phyloP scores from a whole-genome alignment of 805 yeast genomes.

The Yamadazyma scolyti region DNA sequence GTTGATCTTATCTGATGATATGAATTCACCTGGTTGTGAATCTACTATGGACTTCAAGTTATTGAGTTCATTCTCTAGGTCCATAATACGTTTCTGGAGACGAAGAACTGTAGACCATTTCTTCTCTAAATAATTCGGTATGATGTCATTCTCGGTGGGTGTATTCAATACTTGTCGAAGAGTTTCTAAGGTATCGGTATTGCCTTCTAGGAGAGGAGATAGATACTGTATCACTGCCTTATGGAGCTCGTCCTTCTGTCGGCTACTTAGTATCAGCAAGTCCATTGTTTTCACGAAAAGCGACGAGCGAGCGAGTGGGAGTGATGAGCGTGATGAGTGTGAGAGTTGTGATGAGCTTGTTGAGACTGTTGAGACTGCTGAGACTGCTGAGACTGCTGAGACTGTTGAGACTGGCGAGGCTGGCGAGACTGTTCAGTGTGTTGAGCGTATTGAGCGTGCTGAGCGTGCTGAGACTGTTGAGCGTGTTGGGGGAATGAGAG shows the following conservation, averaged over 20 bases:
- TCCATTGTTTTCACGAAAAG: too few species aligned
- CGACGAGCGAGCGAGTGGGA: too few species aligned
- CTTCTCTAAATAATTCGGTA: slow-evolving; percentile 53
- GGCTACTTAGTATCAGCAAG: slow-evolving; percentile 28
- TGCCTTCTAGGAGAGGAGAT: slow-evolving; percentile 23
- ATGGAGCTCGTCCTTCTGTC: slow-evolving; percentile 45
- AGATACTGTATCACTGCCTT: slow-evolving; percentile 48
- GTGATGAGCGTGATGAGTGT: too few species aligned
- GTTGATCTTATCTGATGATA: slow-evolving; percentile 26
- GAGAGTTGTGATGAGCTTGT: too few species aligned
- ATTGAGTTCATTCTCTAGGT: slow-evolving; percentile 57
- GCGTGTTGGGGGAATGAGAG: too few species aligned
- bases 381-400: too few species aligned
- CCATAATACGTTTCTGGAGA: slow-evolving; percentile 69
- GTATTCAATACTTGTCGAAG: slow-evolving; percentile 1
- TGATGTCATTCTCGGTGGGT: slow-evolving; percentile 14
- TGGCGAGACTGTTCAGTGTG: too few species aligned
- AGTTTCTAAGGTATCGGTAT: neutral
- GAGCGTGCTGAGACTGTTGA: too few species aligned
- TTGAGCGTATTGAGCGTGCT: too few species aligned
- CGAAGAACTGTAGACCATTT: slow-evolving; percentile 87
- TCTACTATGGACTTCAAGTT: slow-evolving; percentile 47
- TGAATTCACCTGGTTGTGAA: slow-evolving; percentile 13
- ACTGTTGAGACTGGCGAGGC: too few species aligned
- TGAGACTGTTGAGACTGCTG: too few species aligned